A percentile compares a stretch with the other conserved stretches of the same genome.
Evolutionary conservation across 2,329 filamentous ascomycete genomes (phyloP).

Genomic region (Akanthomyces dipterigenus): DNA sequence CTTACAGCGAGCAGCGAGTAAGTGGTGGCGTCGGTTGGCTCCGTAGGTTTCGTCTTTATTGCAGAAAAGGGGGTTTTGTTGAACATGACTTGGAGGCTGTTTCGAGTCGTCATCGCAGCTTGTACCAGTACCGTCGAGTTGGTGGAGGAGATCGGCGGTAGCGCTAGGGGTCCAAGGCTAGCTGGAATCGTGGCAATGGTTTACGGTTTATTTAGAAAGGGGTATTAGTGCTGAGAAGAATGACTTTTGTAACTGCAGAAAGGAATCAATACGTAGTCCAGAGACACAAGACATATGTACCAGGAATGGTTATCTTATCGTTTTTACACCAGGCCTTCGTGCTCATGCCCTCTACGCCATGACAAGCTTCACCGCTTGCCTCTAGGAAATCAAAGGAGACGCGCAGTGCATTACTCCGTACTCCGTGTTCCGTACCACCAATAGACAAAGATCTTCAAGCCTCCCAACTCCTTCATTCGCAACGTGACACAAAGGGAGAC

Average conservation of each 20-base stretch:
- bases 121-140: background rate
- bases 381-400: background rate
- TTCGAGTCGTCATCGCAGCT: background rate
- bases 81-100: background rate
- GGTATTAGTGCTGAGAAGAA: too few relatives aligned
- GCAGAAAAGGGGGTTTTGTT: background rate
- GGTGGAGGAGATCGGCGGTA: slow-evolving; percentile 6
- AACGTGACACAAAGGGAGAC: slow-evolving; percentile 2
- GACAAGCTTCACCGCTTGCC: background rate
- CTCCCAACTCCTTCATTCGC: background rate
- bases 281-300: background rate
- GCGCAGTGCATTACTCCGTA: background rate
- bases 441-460: background rate
- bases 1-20: background rate
- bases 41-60: background rate
- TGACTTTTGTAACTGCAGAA: too few relatives aligned
- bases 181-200: background rate
- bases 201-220: background rate
- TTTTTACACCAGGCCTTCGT: too few relatives aligned
- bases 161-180: background rate
- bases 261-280: too few relatives aligned
- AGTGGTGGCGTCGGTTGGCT: background rate
- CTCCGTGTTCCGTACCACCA: too few relatives aligned
- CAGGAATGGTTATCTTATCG: too few relatives aligned
- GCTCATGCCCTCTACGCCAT: background rate